Conservation (phyloP, 768 basidiomycete species). For the Dendrothele bispora region DNA sequence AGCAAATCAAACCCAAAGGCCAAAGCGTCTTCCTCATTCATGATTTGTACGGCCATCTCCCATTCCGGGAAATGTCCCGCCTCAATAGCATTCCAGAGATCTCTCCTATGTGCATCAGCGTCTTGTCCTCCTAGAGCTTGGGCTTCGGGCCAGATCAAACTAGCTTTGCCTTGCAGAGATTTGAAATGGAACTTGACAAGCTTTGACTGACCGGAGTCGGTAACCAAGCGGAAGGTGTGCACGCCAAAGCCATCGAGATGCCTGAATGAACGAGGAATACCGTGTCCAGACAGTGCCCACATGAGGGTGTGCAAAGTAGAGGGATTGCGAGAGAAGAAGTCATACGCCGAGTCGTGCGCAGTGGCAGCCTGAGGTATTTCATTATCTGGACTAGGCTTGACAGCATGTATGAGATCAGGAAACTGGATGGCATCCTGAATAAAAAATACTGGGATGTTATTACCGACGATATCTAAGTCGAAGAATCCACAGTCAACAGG, state of each 20-base stretch:
- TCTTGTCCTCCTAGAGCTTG: slow-evolving; percentile 83
- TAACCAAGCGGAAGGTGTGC: slow-evolving; percentile 80
- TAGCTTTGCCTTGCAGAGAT: slow-evolving; percentile 81
- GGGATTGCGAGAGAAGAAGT: slow-evolving; percentile 71
- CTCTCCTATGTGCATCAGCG: slow-evolving; percentile 88
- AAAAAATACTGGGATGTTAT: slow-evolving; percentile 82
- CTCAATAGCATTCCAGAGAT: slow-evolving; percentile 81
- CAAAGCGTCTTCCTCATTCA: slow-evolving; percentile 72
- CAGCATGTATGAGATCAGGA: slow-evolving; percentile 82
- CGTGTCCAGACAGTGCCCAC: slow-evolving; percentile 86
- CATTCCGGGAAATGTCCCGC: slow-evolving; percentile 72
- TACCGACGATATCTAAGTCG: slow-evolving; percentile 89
- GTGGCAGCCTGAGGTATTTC: slow-evolving; percentile 70
- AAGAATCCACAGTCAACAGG: slow-evolving; percentile 30
- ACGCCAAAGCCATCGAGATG: slow-evolving; percentile 93
- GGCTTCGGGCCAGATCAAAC: slow-evolving; percentile 87
- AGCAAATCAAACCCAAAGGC: slow-evolving; percentile 87
- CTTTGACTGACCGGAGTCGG: slow-evolving; percentile 59
- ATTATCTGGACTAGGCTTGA: slow-evolving; percentile 83
- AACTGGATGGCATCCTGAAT: slow-evolving; percentile 84
- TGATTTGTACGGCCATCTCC: slow-evolving; percentile 74
- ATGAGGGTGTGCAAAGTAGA: slow-evolving; percentile 77
- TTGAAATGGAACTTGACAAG: slow-evolving; percentile 92
- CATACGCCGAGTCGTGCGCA: slow-evolving; percentile 89
- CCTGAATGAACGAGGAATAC: slow-evolving; percentile 80